A percentile compares a stretch with the other conserved stretches of the same genome.
These are phyloP conservation scores for Rasamsonia emersonii DNA, from an alignment of 2,329 filamentous ascomycete genomes.

Conservation along the genomic window DNA sequence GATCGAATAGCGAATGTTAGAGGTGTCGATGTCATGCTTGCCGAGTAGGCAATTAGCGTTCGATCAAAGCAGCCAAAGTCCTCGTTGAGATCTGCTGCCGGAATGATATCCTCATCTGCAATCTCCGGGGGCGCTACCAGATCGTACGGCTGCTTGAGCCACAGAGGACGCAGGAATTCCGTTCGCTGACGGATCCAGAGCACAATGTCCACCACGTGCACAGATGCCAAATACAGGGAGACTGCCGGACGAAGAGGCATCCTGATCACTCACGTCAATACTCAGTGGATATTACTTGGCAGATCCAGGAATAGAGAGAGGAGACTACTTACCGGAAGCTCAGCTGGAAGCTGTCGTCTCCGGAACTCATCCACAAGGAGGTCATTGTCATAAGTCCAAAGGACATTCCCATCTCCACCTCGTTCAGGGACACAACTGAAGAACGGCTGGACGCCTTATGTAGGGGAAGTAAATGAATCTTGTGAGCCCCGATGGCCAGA, in stretches of 20 bases:
- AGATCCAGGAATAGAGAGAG: not conserved
- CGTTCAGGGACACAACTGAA: slow-evolving; percentile 46
- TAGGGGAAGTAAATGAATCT: slow-evolving; percentile 59
- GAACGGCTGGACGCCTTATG: slow-evolving; percentile 48
- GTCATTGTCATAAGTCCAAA: slow-evolving; percentile 57
- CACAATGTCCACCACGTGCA: slow-evolving; percentile 56
- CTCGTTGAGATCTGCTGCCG: slow-evolving; percentile 42
- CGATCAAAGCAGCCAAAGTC: slow-evolving; percentile 58
- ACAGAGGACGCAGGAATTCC: slow-evolving; percentile 57
- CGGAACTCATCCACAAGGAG: slow-evolving; percentile 49
- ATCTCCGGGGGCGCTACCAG: slow-evolving; percentile 52
- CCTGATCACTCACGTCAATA: slow-evolving; percentile 23
- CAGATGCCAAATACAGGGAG: slow-evolving; percentile 54
- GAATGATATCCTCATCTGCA: slow-evolving; percentile 41
- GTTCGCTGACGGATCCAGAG: slow-evolving; percentile 53
- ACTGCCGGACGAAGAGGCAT: slow-evolving; percentile 48
- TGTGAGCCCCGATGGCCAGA: slow-evolving; percentile 60
- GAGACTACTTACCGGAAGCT: slow-evolving; percentile 45
- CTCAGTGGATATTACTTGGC: not conserved
- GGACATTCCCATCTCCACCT: slow-evolving; percentile 44
- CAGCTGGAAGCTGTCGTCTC: slow-evolving; percentile 59
- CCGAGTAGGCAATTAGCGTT: slow-evolving; percentile 60
- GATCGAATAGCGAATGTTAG: slow-evolving; percentile 57
- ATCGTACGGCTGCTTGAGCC: slow-evolving; percentile 54
- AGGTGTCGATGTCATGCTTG: slow-evolving; percentile 58